Conservation (phyloP, 2,329 filamentous ascomycete species). For the Ascochyta rabiei region DNA sequence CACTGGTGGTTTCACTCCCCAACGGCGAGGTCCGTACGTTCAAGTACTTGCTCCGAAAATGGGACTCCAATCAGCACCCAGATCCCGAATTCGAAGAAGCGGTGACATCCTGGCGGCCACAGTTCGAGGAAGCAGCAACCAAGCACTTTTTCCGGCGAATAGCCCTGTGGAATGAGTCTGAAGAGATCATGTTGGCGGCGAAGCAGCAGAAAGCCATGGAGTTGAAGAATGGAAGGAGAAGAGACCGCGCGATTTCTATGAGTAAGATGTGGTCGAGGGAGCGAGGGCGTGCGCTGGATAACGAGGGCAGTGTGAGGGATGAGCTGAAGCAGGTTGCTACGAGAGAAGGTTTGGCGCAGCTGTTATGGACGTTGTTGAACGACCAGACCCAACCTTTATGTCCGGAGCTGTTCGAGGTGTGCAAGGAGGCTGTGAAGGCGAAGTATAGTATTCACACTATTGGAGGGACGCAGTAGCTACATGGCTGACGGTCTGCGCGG, state of each 20-base stretch:
- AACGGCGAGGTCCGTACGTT: conserved; percentile 32
- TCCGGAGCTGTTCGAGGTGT: conserved; percentile 20
- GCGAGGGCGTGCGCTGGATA: conserved; percentile 8
- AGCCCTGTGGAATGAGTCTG: conserved; percentile 26
- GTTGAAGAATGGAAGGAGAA: conserved; percentile 15
- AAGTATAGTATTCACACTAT: conserved; percentile 24
- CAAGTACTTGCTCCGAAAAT: conserved; percentile 27
- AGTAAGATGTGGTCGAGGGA: conserved; percentile 24
- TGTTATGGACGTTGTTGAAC: conserved; percentile 32
- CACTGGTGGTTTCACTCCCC: conserved; percentile 18
- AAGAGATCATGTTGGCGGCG: conserved; percentile 20
- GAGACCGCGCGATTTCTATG: conserved; percentile 15
- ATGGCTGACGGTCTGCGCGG: conserved; percentile 1
- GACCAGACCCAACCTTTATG: conserved; percentile 16
- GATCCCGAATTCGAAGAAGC: conserved; percentile 27
- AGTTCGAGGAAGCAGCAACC: conserved; percentile 27
- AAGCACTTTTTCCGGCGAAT: conserved; percentile 33
- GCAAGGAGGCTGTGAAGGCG: conserved; percentile 26
- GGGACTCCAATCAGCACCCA: conserved; percentile 20
- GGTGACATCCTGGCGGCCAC: conserved; percentile 7
- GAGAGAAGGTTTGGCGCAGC: conserved; percentile 32
- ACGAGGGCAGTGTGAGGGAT: conserved; percentile 8
- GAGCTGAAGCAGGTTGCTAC: conserved; percentile 32
- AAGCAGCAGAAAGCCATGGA: conserved; percentile 19
- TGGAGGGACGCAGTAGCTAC: not conserved